These are phyloP conservation scores for Barbatosphaeria neglecta DNA, from an alignment of 495 filamentous ascomycete genomes.

Conservation along the genomic window DNA sequence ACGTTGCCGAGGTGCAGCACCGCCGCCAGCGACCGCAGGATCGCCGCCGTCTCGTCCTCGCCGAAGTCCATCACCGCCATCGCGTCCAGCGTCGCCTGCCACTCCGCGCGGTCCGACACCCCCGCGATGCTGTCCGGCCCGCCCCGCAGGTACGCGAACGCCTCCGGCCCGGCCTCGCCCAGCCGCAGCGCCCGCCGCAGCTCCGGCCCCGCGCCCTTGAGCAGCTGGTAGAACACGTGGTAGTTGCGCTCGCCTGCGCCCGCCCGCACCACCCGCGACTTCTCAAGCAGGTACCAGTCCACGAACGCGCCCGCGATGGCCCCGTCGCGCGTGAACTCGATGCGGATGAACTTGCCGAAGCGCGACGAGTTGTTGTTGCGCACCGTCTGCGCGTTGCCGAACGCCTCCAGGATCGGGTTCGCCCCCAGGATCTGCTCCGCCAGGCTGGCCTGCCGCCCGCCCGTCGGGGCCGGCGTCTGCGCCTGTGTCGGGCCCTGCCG, in stretches of 20 bases:
- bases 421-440: conserved; percentile 93
- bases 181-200: conserved; percentile 70
- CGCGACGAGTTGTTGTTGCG: conserved; percentile 97
- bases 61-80: conserved; percentile 92
- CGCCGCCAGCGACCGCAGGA: conserved; percentile 78
- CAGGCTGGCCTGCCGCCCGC: conserved; percentile 68
- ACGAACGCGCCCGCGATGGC: conserved; percentile 95
- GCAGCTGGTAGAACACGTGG: conserved; percentile 93
- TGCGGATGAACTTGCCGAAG: conserved; percentile 98
- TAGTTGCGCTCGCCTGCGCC: conserved; percentile 87
- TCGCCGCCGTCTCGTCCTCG: conserved; percentile 69
- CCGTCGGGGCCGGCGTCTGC: no score
- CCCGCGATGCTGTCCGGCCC: conserved; percentile 86
- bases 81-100: conserved; percentile 79
- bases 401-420: conserved; percentile 96
- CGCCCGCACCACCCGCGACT: conserved; percentile 85
- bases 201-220: conserved; percentile 64
- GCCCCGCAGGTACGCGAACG: conserved; percentile 83
- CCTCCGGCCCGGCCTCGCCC: conserved; percentile 57
- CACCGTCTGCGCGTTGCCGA: conserved; percentile 96
- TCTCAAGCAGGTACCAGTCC: conserved; percentile 97
- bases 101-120: conserved; percentile 85
- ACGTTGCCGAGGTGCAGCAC: conserved; percentile 93
- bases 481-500: no score
- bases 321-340: conserved; percentile 83